phyloP scores from a whole-genome alignment of 345 rosid genomes.

The Populus euphratica region DNA sequence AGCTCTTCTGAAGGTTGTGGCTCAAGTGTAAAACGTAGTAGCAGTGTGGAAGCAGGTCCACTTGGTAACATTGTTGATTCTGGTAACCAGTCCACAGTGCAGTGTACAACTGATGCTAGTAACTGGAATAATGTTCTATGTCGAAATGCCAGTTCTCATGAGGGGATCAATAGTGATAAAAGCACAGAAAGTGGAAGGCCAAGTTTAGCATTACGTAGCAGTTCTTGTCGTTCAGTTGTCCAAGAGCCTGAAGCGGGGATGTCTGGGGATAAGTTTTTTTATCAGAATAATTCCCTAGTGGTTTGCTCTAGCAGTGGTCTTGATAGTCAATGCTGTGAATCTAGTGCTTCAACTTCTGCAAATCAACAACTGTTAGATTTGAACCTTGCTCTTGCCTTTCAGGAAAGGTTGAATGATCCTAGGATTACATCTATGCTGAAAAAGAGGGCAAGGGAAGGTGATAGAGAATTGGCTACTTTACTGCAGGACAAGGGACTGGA shows the following conservation, averaged over 20 bases:
- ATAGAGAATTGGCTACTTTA: conserved; percentile 74
- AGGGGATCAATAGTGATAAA: conserved; percentile 82
- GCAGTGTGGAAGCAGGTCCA: conserved; percentile 81
- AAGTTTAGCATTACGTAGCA: conserved; percentile 78
- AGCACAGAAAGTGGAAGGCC: conserved; percentile 96
- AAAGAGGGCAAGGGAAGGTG: conserved; percentile 77
- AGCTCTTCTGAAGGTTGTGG: conserved; percentile 99
- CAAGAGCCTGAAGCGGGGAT: conserved; percentile 84
- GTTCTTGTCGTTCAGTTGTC: conserved; percentile 81
- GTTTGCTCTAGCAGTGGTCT: conserved; percentile 83
- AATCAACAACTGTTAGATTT: conserved; percentile 80
- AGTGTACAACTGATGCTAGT: conserved; percentile 44
- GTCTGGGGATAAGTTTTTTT: conserved; percentile 58
- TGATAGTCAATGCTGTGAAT: conserved; percentile 93
- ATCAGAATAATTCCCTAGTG: conserved; percentile 51
- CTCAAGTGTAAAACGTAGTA: conserved; percentile 87
- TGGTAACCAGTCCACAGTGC: conserved; percentile 43
- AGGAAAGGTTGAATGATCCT: conserved; percentile 85
- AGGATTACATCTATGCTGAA: conserved; percentile 82
- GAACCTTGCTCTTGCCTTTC: conserved; percentile 81
- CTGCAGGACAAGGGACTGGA: conserved; percentile 97
- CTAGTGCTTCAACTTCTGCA: conserved; percentile 78
- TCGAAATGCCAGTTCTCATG: conserved; percentile 73
- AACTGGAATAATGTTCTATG: conserved; percentile 53
- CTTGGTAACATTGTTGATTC: conserved; percentile 58